Base-by-base conservation (phyloP, 2,329 filamentous ascomycete species). In the Corynespora cassiicola region DNA sequence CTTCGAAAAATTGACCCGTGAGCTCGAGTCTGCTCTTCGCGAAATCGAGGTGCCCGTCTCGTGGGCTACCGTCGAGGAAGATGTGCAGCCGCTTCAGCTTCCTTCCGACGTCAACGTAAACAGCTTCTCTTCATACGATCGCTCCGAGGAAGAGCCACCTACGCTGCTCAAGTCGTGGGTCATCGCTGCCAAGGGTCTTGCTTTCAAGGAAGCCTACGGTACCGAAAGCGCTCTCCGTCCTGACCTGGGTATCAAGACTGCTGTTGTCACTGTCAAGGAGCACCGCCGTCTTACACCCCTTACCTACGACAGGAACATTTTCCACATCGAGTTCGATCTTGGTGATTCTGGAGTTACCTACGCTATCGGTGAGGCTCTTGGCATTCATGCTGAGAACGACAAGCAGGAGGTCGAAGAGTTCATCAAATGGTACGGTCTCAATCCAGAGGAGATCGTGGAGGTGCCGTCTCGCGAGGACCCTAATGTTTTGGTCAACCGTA, bases 261-360 rank as follows among this genome's bases (percentile, higher is more conserved):
- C 81, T 59, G 88, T 90, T 26, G 87, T 96, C 36, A 86, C 84
- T 37, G 91, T 99, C 70, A 90, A 95, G 76, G 94, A 97, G 76
- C 96, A 95, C 75, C 88, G 94, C 47, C 85, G 94, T 50, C 81
- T 99, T 38, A 99, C 94, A 0, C 94, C 94, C 3, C 61, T 72
- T 16, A 87, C 85, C 20, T 99, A 99, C 66, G 91, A 97, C 70
- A 90, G 94, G 57, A 96, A 99, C 79, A 97, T 99, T 71, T 99
- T 99, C 86, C 94, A 99, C 75, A 97, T 99, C 48, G 94, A 99
- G 73, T 99, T 99, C 61, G 94, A 97, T 64, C 82, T 99, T 16
- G 92, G 92, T 45, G 74, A 86, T 60, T 95, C 92, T 21, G 92
- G 91, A 24, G 83, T 99, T 50, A 96, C 83, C 26, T 99, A 99